phyloP scores from a whole-genome alignment of 2,329 filamentous ascomycete genomes.

The Trichoderma afroharzianum region DNA sequence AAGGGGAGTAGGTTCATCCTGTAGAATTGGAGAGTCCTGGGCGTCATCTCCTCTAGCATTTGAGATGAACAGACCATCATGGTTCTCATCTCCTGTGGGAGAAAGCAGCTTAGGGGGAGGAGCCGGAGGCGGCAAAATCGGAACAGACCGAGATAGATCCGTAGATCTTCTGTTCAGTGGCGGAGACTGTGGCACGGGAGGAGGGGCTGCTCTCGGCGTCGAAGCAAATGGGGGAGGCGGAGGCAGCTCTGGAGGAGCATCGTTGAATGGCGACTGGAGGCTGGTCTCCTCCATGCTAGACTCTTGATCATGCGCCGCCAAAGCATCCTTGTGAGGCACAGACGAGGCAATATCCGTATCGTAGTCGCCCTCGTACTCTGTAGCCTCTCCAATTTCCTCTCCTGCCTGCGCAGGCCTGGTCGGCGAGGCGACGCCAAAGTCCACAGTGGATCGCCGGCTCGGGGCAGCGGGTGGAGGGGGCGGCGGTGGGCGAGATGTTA shows the following conservation, averaged over 20 bases:
- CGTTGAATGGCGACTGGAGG: constrained; percentile 55
- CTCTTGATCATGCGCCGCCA: constrained; percentile 77
- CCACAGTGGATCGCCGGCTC: constrained; percentile 58
- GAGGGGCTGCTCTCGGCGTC: constrained; percentile 59
- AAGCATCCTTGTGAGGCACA: constrained; percentile 86
- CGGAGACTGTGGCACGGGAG: constrained; percentile 59
- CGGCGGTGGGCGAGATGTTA: constrained; percentile 60
- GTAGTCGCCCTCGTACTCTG: constrained; percentile 96
- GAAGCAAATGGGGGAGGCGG: constrained; percentile 54
- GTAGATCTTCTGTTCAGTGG: constrained; percentile 58
- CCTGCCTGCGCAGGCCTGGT: constrained; percentile 42
- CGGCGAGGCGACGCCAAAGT: constrained; percentile 45
- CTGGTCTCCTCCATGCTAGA: constrained; percentile 70
- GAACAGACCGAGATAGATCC: constrained; percentile 67
- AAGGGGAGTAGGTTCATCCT: constrained; percentile 41
- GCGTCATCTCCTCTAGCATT: constrained; percentile 25
- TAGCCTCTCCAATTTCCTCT: constrained; percentile 72
- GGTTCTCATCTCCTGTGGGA: constrained; percentile 57
- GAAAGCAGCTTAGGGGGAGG: constrained; percentile 21
- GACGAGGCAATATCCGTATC: constrained; percentile 96
- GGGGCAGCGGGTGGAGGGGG: constrained; percentile 59
- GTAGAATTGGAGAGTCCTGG: constrained; percentile 33
- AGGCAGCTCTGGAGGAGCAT: constrained; percentile 43
- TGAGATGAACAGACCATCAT: constrained; percentile 46
- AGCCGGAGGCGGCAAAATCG: constrained; percentile 55